Evolutionary conservation across 78 protist species (phyloP).

Genomic region (Dictyostelium citrinum): DNA sequence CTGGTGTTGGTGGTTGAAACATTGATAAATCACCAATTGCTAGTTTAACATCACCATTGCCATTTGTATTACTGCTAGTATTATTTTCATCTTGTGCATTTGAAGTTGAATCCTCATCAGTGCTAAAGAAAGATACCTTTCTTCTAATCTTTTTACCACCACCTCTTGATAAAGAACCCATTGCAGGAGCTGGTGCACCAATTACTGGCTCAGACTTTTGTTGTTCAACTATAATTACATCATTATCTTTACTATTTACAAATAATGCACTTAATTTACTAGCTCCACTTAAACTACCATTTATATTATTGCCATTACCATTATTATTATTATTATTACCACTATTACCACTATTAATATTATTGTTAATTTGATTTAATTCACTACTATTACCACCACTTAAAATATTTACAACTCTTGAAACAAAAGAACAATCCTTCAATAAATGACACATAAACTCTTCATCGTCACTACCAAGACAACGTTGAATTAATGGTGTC

Average conservation of each 20-base stretch:
- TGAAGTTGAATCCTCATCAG: neutral
- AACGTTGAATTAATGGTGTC: conserved; percentile 47
- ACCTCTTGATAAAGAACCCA: conserved; percentile 8
- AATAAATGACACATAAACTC: conserved; percentile 75
- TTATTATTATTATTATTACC: neutral
- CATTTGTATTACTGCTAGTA: neutral
- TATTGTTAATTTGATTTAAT: neutral
- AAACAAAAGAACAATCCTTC: conserved; percentile 53
- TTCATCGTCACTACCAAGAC: conserved; percentile 65
- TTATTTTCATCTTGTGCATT: neutral
- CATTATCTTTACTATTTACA: conserved; percentile 19
- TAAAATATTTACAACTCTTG: conserved; percentile 42
- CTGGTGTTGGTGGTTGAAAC: neutral
- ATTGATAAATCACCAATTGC: conserved; percentile 10
- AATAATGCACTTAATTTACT: conserved; percentile 14
- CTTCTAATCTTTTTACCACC: conserved; percentile 47
- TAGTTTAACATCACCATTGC: neutral
- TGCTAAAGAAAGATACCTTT: conserved; percentile 47
- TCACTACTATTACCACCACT: conserved; percentile 8
- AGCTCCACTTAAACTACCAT: neutral
- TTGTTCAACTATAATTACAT: neutral
- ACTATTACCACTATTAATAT: neutral
- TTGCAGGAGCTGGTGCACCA: conserved; percentile 1
- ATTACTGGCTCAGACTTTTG: conserved; percentile 8
- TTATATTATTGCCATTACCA: neutral